These are phyloP conservation scores for Cladosporium oxysporum DNA, from an alignment of 2,329 filamentous ascomycete species.

Conservation along the genomic window DNA sequence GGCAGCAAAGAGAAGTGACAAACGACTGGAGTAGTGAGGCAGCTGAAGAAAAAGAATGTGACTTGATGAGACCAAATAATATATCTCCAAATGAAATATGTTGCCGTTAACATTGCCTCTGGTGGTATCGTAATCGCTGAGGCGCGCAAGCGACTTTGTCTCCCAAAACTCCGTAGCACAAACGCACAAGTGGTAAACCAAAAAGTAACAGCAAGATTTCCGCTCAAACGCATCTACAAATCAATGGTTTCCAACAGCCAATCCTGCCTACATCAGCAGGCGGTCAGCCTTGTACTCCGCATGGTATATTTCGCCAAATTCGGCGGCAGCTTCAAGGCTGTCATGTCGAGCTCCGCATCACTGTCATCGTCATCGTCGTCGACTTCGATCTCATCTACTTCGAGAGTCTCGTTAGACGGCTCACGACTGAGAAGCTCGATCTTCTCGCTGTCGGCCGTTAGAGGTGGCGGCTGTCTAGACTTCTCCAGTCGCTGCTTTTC, in stretches of 20 bases:
- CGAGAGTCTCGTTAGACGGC: slow-evolving; percentile 3
- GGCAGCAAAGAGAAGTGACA: background rate
- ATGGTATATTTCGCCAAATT: slow-evolving; percentile 21
- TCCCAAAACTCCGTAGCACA: slow-evolving; percentile 23
- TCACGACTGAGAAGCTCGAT: slow-evolving; percentile 22
- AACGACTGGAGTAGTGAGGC: background rate
- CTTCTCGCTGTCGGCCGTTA: slow-evolving; percentile 16
- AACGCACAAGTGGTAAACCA: slow-evolving; percentile 12
- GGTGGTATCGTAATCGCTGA: slow-evolving; percentile 9
- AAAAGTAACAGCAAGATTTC: background rate
- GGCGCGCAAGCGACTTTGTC: slow-evolving; percentile 8
- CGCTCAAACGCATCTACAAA: slow-evolving; percentile 27
- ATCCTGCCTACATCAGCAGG: slow-evolving; percentile 21
- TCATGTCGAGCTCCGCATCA: slow-evolving; percentile 16
- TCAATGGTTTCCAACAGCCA: background rate
- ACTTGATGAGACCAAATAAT: background rate
- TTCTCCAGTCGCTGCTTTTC: slow-evolving; percentile 27
- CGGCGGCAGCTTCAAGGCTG: slow-evolving; percentile 15
- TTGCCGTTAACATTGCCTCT: slow-evolving; percentile 14
- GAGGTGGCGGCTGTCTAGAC: background rate
- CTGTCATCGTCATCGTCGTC: slow-evolving; percentile 16
- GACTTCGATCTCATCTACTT: slow-evolving; percentile 15
- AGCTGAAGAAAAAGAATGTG: background rate
- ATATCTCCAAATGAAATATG: background rate
- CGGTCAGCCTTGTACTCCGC: slow-evolving; percentile 22